Base-by-base conservation (phyloP, 1,284 basidiomycete species). In the Erythrobasidium hasegawianum region DNA sequence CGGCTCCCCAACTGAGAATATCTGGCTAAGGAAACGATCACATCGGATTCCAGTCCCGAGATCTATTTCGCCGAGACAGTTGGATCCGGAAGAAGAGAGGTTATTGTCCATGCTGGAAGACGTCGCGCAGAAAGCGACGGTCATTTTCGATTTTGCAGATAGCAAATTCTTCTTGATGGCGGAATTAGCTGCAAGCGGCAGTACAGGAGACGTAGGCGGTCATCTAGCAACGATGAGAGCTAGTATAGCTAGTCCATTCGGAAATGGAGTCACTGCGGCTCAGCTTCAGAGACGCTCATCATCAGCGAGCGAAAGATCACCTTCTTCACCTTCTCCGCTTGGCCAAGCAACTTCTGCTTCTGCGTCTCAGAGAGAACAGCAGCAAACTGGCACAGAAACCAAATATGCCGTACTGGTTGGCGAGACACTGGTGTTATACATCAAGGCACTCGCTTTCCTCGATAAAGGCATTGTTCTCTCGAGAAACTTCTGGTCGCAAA, bases 61-160 rank as follows among this genome's bases (percentile, higher is more conserved):
- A 67, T 73, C 74, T 20, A 66, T 77, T 18, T 77, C 75, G 14
- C 11, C 10, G 73, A 76, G 18, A 75, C 76, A 1, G 72, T 29
- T 83, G n/a, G 88, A 94, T 72, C 86, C 89, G 0, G 80, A 87
- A 57, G 93, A 97, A 72, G 88, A 90, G 67, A 84, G 85, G 65
- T 78, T 97, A 8, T 79, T 97, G 10, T 83, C 81, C 1, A 77
- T 79, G 20, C 80, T 97, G 43, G 93, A 97, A 75, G 89, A 95
- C 70, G 78, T 93, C 0, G 94, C 92, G 10, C 91, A 96, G 81
- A 97, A 97, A 82, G 93, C 94, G 24, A 88, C 90, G 70, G 91
- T 95, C 40, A 80, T 97, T 61, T 88, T 88, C 59, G 87, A 90
- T 70, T 94, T 94, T 83, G 95, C 90, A 39, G 94, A 97, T 77